Evolutionary conservation across 306 rosid genomes (phyloP).

Genomic region (Vicia faba): DNA sequence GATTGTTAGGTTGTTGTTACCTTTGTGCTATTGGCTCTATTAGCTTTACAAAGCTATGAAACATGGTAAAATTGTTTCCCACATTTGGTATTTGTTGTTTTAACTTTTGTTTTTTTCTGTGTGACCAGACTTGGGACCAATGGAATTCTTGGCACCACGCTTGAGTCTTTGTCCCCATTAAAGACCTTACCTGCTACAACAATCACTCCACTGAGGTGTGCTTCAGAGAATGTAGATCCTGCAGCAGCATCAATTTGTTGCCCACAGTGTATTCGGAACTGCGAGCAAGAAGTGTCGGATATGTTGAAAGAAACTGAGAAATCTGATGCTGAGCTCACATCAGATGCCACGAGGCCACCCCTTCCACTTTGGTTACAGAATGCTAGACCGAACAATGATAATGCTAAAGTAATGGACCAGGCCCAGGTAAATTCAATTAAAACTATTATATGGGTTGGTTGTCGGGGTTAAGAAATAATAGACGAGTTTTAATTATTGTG

Average conservation of each 20-base stretch:
- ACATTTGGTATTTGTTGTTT: constrained; percentile 27
- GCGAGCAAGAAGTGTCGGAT: constrained; percentile 64
- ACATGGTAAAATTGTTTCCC: constrained; percentile 33
- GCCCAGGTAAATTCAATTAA: constrained; percentile 50
- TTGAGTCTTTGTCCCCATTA: constrained; percentile 72
- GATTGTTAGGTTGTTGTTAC: constrained; percentile 26
- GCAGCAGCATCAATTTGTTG: constrained; percentile 55
- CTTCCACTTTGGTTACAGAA: constrained; percentile 94
- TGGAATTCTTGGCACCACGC: constrained; percentile 74
- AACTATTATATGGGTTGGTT: not conserved
- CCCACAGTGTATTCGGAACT: constrained; percentile 61
- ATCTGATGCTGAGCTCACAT: constrained; percentile 52
- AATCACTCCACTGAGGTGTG: constrained; percentile 49
- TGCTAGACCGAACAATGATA: constrained; percentile 56
- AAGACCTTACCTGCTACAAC: constrained; percentile 58
- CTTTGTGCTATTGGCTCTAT: constrained; percentile 23
- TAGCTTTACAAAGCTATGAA: constrained; percentile 34
- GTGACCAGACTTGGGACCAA: constrained; percentile 71
- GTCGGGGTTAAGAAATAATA: not conserved
- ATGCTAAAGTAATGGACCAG: constrained; percentile 53
- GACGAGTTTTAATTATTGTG: constrained; percentile 19
- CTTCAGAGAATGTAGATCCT: constrained; percentile 65
- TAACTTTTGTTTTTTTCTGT: constrained; percentile 33
- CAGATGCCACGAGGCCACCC: constrained; percentile 50
- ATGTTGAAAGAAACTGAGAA: constrained; percentile 61